Conservation (phyloP, 2,329 filamentous ascomycete species). For the Neocatenulostroma microsporum region DNA sequence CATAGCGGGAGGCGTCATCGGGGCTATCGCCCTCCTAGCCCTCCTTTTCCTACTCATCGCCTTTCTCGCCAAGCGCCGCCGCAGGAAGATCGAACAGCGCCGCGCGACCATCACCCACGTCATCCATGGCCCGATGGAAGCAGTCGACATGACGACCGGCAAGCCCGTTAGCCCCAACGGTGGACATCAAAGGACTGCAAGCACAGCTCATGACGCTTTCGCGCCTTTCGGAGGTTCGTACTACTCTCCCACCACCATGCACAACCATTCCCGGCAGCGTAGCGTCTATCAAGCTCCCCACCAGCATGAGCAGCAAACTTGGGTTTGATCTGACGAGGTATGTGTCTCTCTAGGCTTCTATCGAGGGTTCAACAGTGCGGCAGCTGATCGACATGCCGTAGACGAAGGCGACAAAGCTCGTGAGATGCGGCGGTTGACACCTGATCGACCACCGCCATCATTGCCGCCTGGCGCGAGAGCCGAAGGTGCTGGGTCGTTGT, state of each 20-base stretch:
- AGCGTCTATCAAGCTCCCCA: slow-evolving; percentile 19
- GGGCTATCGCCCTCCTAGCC: slow-evolving; percentile 12
- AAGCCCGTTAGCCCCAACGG: slow-evolving; percentile 1
- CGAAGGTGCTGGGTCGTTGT: background rate
- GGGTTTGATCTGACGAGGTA: slow-evolving; percentile 22
- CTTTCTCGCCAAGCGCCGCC: slow-evolving; percentile 11
- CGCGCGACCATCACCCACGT: slow-evolving; percentile 13
- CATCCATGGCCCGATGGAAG: slow-evolving; percentile 11
- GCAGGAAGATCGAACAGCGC: slow-evolving; percentile 17
- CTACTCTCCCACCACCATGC: slow-evolving; percentile 14
- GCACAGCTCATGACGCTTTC: slow-evolving; percentile 22
- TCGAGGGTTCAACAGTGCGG: slow-evolving; percentile 5
- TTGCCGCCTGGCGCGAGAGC: slow-evolving; percentile 4
- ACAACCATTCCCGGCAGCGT: slow-evolving; percentile 21
- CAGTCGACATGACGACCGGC: slow-evolving; percentile 1
- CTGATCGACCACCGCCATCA: slow-evolving; percentile 3
- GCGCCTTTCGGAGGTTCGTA: slow-evolving; percentile 24
- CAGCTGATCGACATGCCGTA: slow-evolving; percentile 17
- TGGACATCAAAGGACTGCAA: slow-evolving; percentile 17
- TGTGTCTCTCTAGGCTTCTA: slow-evolving; percentile 15
- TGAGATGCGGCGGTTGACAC: slow-evolving; percentile 1
- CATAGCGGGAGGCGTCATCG: slow-evolving; percentile 18
- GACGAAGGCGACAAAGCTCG: slow-evolving; percentile 7
- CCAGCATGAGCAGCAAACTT: slow-evolving; percentile 12
- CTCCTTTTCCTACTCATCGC: slow-evolving; percentile 14